A percentile compares a stretch with the other conserved stretches of the same genome.
Evolutionary conservation across 164 flowering plant species (phyloP).

Genomic region (Annona cherimola): DNA sequence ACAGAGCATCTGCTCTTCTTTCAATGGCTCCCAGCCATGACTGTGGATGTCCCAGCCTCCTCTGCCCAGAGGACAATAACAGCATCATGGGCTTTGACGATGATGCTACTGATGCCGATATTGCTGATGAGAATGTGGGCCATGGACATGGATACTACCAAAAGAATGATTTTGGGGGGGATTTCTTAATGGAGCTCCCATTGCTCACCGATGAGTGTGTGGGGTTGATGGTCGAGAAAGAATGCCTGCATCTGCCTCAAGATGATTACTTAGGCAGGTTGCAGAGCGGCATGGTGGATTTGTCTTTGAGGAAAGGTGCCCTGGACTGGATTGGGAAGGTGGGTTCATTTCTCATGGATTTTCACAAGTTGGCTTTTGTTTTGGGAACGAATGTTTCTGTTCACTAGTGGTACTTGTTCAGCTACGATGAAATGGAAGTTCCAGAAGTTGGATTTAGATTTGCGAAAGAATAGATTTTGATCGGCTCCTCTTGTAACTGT

Average conservation of each 20-base stretch:
- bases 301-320: slow-evolving; percentile 50
- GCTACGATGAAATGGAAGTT: background rate
- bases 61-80: slow-evolving; percentile 62
- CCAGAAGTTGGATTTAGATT: background rate
- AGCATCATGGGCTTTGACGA: slow-evolving; percentile 46
- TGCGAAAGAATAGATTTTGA: slow-evolving; percentile 2
- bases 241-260: slow-evolving; percentile 44
- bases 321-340: slow-evolving; percentile 92
- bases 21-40: slow-evolving; percentile 74
- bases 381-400: background rate
- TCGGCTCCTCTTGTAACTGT: background rate
- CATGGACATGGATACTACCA: slow-evolving; percentile 12
- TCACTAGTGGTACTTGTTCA: background rate
- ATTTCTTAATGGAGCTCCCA: slow-evolving; percentile 27
- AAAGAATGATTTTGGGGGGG: slow-evolving; percentile 28
- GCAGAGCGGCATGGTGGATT: slow-evolving; percentile 57
- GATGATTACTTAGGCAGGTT: slow-evolving; percentile 55
- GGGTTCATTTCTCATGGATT: slow-evolving; percentile 11
- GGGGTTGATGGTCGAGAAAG: slow-evolving; percentile 52
- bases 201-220: slow-evolving; percentile 58
- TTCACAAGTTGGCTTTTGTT: background rate
- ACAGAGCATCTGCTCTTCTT: background rate
- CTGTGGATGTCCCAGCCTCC: slow-evolving; percentile 42
- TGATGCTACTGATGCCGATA: slow-evolving; percentile 17
- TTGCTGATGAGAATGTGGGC: background rate